These are phyloP conservation scores for Priceomyces medius DNA, from an alignment of 805 yeast species.

Conservation along the genomic window DNA sequence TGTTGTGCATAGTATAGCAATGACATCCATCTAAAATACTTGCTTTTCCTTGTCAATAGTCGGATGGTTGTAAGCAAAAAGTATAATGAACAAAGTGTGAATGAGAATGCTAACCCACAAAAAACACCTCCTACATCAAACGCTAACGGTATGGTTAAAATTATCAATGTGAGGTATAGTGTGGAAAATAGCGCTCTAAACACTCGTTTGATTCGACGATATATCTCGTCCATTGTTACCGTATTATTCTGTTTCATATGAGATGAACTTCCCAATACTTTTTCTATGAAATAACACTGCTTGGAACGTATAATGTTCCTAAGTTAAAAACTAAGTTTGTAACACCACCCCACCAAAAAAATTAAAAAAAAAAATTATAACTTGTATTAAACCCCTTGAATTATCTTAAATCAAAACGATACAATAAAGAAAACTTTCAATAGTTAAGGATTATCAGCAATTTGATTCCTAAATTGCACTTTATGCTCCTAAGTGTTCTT, in stretches of 20 bases:
- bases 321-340: no score
- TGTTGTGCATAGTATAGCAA: conserved; percentile 78
- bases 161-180: conserved; percentile 63
- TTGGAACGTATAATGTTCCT: no score
- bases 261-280: no score
- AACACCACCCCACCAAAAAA: no score
- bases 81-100: conserved; percentile 58
- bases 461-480: not conserved
- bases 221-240: not conserved
- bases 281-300: no score
- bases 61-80: conserved; percentile 72
- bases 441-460: no score
- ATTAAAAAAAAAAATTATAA: no score
- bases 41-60: conserved; percentile 45
- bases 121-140: conserved; percentile 90
- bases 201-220: conserved; percentile 6
- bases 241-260: no score
- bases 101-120: conserved; percentile 85
- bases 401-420: no score
- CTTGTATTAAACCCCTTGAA: no score
- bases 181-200: conserved; percentile 47
- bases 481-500: not conserved
- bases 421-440: no score
- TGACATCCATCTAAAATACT: conserved; percentile 45
- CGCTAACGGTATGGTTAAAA: conserved; percentile 85